Evolutionary conservation across 139 green algal genomes (phyloP).

Genomic region (Diplosphaera chodatii): DNA sequence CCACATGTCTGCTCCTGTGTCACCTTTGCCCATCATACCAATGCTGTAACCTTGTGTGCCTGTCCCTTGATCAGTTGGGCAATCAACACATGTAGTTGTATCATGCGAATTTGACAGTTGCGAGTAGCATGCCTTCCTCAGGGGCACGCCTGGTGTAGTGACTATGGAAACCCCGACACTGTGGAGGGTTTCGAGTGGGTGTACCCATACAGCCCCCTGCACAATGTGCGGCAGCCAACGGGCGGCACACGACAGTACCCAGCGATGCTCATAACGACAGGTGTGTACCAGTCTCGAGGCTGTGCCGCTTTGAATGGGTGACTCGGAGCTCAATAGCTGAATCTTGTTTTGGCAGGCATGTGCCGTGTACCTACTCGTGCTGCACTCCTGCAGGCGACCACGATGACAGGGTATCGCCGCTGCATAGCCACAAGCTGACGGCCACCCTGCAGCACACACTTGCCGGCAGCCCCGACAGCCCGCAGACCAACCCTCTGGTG

Average conservation of each 20-base stretch:
- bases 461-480: conserved; percentile 6
- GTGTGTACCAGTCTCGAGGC: too few species aligned
- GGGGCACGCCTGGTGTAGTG: conserved; percentile 69
- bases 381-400: conserved; percentile 41
- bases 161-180: conserved; percentile 80
- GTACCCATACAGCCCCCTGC: conserved; percentile 73
- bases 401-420: conserved; percentile 81
- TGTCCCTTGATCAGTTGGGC: too few species aligned
- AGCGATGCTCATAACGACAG: conserved; percentile 76
- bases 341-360: not conserved
- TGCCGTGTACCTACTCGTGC: not conserved
- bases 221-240: conserved; percentile 77
- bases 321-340: too few species aligned
- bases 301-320: too few species aligned
- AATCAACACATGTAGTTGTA: too few species aligned
- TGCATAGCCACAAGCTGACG: conserved; percentile 84
- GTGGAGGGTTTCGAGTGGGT: conserved; percentile 64
- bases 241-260: conserved; percentile 66
- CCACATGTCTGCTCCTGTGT: not conserved
- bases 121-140: not conserved
- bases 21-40: too few species aligned
- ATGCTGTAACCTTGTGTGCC: too few species aligned
- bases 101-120: too few species aligned
- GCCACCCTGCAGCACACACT: conserved; percentile 73
- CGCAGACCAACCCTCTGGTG: conserved; percentile 83